phyloP scores from a whole-genome alignment of 345 rosid genomes.

The Dovyalis caffra region DNA sequence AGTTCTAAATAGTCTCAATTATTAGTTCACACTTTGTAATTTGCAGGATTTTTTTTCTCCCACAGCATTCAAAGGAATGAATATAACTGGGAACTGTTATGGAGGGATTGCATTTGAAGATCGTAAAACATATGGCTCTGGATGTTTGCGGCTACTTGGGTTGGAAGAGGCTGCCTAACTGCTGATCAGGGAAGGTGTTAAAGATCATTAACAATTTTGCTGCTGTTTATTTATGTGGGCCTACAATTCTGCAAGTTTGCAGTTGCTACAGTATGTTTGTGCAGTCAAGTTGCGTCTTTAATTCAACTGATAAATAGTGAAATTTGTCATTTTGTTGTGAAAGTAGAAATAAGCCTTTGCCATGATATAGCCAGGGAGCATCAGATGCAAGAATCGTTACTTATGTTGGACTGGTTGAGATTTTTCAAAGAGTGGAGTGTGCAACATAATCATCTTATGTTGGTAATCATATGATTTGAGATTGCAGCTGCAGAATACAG shows the following conservation, averaged over 20 bases:
- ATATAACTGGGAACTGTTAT: conserved; percentile 7
- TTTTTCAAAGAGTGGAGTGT: not conserved
- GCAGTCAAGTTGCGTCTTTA: not conserved
- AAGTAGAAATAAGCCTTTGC: conserved; percentile 5
- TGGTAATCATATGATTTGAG: not conserved
- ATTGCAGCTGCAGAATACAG: not conserved
- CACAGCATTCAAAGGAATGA: conserved; percentile 10
- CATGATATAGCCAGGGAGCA: not conserved
- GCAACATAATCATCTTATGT: not conserved
- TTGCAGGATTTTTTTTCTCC: conserved; percentile 34
- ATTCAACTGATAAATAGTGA: not conserved
- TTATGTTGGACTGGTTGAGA: not conserved
- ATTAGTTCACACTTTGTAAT: conserved; percentile 27
- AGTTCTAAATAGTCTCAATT: conserved; percentile 17
- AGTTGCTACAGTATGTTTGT: not conserved
- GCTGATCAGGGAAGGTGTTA: conserved; percentile 7
- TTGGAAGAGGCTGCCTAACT: conserved; percentile 19
- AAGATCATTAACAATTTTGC: not conserved
- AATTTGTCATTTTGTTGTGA: not conserved
- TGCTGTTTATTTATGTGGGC: conserved; percentile 3
- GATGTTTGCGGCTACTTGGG: conserved; percentile 9
- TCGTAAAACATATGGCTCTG: not conserved
- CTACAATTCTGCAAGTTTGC: not conserved
- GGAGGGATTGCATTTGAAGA: conserved; percentile 21
- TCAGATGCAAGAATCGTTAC: not conserved